Evolutionary conservation across 257 asterid species (phyloP).

Genomic region (Gardenia jasminoides): DNA sequence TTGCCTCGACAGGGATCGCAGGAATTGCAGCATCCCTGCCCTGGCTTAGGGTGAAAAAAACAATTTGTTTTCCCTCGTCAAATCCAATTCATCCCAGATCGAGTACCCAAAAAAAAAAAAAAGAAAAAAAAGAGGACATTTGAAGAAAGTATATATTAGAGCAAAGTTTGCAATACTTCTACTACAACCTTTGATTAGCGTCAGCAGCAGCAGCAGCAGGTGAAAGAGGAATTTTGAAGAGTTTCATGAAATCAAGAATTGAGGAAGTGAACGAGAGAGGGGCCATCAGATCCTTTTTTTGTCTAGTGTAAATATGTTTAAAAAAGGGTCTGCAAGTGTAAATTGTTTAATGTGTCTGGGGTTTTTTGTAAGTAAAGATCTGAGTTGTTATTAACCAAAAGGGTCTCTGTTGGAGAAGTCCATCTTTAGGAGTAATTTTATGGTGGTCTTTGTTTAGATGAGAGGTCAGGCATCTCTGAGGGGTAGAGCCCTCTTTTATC

Average conservation of each 20-base stretch:
- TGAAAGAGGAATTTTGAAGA: constrained; percentile 29
- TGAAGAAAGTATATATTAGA: constrained; percentile 13
- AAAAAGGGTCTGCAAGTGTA: constrained; percentile 38
- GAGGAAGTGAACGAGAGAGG: background rate
- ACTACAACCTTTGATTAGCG: constrained; percentile 25
- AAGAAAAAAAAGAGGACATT: background rate
- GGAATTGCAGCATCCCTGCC: constrained; percentile 95
- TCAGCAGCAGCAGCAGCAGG: background rate
- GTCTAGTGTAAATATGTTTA: constrained; percentile 51
- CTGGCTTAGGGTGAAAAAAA: constrained; percentile 55
- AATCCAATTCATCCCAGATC: constrained; percentile 1
- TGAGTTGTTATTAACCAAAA: constrained; percentile 37
- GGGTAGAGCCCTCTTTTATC: constrained; percentile 37
- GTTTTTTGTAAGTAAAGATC: constrained; percentile 37
- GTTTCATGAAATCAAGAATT: constrained; percentile 29
- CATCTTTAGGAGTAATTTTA: constrained; percentile 19
- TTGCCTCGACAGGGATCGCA: constrained; percentile 90
- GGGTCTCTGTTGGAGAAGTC: constrained; percentile 11
- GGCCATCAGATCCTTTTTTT: constrained; percentile 27
- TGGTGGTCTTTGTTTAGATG: constrained; percentile 8
- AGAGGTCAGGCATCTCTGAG: constrained; percentile 14
- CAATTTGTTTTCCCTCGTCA: background rate
- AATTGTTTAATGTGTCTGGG: constrained; percentile 9
- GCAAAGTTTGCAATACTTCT: constrained; percentile 9
- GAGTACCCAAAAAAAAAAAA: background rate